Percentiles rank a stretch among this genome's conserved stretches.
phyloP scores from a whole-genome alignment of 495 filamentous ascomycete genomes.

The Trichocladium uniseriatum region DNA sequence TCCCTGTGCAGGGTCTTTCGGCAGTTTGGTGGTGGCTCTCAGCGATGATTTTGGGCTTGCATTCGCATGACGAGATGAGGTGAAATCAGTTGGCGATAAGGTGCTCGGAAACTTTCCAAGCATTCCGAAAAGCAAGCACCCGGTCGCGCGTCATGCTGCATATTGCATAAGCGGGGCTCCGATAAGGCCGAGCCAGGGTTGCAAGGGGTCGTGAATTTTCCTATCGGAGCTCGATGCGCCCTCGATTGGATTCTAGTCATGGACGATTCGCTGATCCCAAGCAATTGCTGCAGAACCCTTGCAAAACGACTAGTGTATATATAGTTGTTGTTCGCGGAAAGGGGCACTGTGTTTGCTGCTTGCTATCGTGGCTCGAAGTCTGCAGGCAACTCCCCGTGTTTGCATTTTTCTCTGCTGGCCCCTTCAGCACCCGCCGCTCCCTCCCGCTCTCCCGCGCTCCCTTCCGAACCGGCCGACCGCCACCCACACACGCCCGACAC shows the following conservation, averaged over 20 bases:
- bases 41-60: conserved; percentile 5
- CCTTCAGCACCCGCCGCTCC: neutral
- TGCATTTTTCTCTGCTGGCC: conserved; percentile 1
- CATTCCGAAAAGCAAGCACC: neutral
- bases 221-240: neutral
- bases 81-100: conserved; percentile 20
- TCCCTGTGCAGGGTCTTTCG: conserved; percentile 1
- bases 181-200: conserved; percentile 7
- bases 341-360: neutral
- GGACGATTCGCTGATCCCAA: neutral
- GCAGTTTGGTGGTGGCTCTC: neutral
- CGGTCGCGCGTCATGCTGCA: neutral
- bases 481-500: neutral
- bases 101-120: neutral
- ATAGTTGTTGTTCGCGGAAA: neutral
- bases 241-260: neutral
- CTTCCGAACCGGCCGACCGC: neutral
- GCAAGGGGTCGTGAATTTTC: conserved; percentile 4
- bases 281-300: neutral
- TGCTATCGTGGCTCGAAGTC: neutral
- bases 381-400: conserved; percentile 2
- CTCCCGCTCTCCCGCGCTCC: neutral
- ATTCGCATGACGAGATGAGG: conserved; percentile 15
- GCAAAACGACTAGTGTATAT: neutral
- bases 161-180: conserved; percentile 17